Evolutionary conservation across 2,329 filamentous ascomycete genomes (phyloP), one percentile per base, ranked within the genome.

Genomic region (Stachybotrys elegans): DNA sequence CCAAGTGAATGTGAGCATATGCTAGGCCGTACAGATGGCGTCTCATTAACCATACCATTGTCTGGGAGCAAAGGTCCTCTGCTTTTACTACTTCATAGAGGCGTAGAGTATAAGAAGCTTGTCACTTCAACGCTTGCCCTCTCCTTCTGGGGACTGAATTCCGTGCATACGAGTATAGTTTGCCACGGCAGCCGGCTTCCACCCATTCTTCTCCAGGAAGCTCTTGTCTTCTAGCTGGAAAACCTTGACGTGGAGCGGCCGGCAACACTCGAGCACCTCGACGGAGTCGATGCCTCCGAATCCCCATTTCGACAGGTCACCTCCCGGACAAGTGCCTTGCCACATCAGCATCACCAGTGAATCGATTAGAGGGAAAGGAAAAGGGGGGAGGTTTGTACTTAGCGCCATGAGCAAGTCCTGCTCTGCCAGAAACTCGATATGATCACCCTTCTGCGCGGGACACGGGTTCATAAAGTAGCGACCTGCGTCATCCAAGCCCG

Each of bases 291-390:
- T 77, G 35, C 75, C 79, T 12, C 84, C 83, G 72, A 88, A 93
- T 0, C 86, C 87, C 86, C 87, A 92, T n/a, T 79, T 72, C 1
- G 84, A 89, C 39, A 93, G 66, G 59, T 93, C 88, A 0, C 88
- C 88, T 2, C 88, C 88, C 0, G 88, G 88, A 57, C 88, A 93
- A 0, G 88, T 86, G 48, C 73, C 71, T 76, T 12, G 29, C 8
- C 9, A n/a, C 17, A 22, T 57, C 17, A 56, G 52, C 23, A 40
- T 38, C 13, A 8, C 2, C 9, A n/a, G n/a, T n/a, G n/a, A n/a
- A n/a, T n/a, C n/a, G n/a, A n/a, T n/a, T 3, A 5, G 4, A 4
- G 2, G 9, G 12, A 4, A 29, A 4, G 1, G 4, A 13, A 36
- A 16, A 3, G 6, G 37, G 16, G 13, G 9, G 25, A 8, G 20